These are phyloP conservation scores for Taxillus chinensis DNA, from an alignment of 164 flowering plant species.

Conservation along the genomic window DNA sequence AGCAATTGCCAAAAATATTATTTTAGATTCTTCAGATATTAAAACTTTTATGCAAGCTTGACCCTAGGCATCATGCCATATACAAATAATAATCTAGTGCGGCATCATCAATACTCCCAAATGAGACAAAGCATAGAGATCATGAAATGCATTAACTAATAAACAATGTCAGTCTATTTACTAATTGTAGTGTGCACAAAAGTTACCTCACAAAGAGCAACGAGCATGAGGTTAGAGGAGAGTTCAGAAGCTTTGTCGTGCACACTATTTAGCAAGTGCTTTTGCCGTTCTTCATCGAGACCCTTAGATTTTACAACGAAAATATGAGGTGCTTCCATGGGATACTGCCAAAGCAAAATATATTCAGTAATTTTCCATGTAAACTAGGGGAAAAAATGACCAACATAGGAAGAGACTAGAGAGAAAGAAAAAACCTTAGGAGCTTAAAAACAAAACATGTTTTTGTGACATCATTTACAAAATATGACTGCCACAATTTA, in stretches of 20 bases:
- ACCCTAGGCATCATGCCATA: neutral
- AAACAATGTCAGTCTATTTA: neutral
- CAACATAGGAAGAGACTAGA: too few species aligned
- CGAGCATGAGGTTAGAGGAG: conserved; percentile 62
- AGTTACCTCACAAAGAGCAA: conserved; percentile 84
- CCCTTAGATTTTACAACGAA: conserved; percentile 64
- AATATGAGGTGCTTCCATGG: conserved; percentile 55
- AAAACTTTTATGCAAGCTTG: neutral
- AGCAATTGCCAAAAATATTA: neutral
- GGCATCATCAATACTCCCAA: neutral
- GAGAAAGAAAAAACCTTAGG: too few species aligned
- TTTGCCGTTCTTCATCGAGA: conserved; percentile 66
- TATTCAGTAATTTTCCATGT: too few species aligned
- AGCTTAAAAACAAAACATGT: too few species aligned
- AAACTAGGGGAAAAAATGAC: too few species aligned
- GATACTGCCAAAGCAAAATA: conserved; percentile 49
- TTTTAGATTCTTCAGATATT: neutral
- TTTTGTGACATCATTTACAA: too few species aligned
- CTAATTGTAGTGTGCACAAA: neutral
- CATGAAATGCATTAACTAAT: neutral
- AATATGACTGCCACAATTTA: too few species aligned
- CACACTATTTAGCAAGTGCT: conserved; percentile 29
- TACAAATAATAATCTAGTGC: neutral
- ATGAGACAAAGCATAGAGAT: neutral
- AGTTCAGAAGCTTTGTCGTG: conserved; percentile 51